A percentile compares a stretch with the other conserved stretches of the same genome.
phyloP scores from a whole-genome alignment of 2,329 filamentous ascomycete genomes.

The Xylariaceae sp. region DNA sequence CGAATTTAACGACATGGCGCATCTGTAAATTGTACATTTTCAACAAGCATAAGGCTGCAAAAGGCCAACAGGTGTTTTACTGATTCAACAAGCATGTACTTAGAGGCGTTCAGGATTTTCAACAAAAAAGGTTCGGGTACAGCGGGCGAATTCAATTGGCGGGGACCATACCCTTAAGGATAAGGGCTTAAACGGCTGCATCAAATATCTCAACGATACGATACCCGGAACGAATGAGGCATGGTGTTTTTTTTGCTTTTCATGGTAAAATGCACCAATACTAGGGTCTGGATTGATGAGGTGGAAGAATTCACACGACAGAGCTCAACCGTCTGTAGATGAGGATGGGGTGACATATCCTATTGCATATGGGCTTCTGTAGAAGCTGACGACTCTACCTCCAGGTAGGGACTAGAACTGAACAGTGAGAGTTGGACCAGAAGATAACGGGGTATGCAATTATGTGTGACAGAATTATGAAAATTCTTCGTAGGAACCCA shows the following conservation, averaged over 20 bases:
- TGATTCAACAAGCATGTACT: conserved; percentile 34
- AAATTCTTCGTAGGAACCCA: too few relatives aligned
- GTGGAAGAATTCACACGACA: conserved; percentile 7
- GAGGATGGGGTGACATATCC: too few relatives aligned
- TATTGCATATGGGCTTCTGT: too few relatives aligned
- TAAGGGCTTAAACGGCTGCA: conserved; percentile 29
- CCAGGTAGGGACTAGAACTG: background rate
- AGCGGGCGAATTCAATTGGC: conserved; percentile 21
- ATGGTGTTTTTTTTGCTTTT: conserved; percentile 1
- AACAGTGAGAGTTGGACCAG: too few relatives aligned
- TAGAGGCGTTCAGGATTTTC: conserved; percentile 31
- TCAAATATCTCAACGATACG: conserved; percentile 36
- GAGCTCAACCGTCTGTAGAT: conserved; percentile 20
- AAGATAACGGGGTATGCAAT: too few relatives aligned
- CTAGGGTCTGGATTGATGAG: background rate
- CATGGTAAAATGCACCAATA: conserved; percentile 6
- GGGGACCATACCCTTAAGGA: conserved; percentile 9
- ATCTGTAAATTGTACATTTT: conserved; percentile 32
- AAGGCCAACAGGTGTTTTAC: conserved; percentile 12
- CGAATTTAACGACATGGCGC: conserved; percentile 26
- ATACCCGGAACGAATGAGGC: conserved; percentile 33
- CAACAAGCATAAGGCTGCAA: conserved; percentile 27
- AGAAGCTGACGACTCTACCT: background rate
- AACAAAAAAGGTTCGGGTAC: conserved; percentile 30
- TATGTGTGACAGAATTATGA: too few relatives aligned